Percentiles rank a stretch among this genome's conserved stretches.
Evolutionary conservation across 2,329 filamentous ascomycete species (phyloP).

Genomic region (Alternaria consortialis): DNA sequence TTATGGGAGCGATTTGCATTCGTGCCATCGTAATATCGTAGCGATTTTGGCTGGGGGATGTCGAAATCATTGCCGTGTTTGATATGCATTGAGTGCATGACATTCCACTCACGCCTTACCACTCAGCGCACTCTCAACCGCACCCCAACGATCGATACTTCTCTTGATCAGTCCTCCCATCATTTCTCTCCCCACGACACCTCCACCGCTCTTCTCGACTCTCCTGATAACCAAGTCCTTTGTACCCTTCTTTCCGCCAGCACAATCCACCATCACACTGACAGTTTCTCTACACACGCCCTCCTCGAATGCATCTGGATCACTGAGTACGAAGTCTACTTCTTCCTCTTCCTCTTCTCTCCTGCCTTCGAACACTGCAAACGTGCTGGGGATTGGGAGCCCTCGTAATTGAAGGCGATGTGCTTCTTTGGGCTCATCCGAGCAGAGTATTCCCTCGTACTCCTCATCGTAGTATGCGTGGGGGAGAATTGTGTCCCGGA

Average conservation of each 20-base stretch:
- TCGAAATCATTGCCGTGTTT: background rate
- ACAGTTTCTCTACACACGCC: conserved; percentile 81
- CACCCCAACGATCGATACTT: conserved; percentile 71
- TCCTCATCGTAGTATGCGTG: conserved; percentile 85
- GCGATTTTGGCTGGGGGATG: background rate
- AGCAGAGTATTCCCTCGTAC: conserved; percentile 80
- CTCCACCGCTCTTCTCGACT: conserved; percentile 87
- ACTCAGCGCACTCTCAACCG: conserved; percentile 55
- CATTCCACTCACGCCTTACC: conserved; percentile 16
- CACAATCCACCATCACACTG: conserved; percentile 79
- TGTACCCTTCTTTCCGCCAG: conserved; percentile 66
- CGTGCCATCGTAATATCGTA: background rate
- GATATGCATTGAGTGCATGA: background rate
- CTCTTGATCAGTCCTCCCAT: conserved; percentile 67
- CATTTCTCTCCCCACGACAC: conserved; percentile 69
- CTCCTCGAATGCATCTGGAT: conserved; percentile 92
- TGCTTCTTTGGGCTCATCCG: conserved; percentile 64
- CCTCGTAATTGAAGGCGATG: conserved; percentile 67
- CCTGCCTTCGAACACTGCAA: conserved; percentile 70
- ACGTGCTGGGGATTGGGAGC: conserved; percentile 79
- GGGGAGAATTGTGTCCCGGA: conserved; percentile 80
- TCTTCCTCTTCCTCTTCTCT: conserved; percentile 55
- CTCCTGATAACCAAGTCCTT: conserved; percentile 74
- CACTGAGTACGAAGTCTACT: conserved; percentile 76
- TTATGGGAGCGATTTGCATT: accelerated